Evolutionary conservation across 73 alveolate genomes (phyloP).

Genomic region (Blepharisma stoltei): DNA sequence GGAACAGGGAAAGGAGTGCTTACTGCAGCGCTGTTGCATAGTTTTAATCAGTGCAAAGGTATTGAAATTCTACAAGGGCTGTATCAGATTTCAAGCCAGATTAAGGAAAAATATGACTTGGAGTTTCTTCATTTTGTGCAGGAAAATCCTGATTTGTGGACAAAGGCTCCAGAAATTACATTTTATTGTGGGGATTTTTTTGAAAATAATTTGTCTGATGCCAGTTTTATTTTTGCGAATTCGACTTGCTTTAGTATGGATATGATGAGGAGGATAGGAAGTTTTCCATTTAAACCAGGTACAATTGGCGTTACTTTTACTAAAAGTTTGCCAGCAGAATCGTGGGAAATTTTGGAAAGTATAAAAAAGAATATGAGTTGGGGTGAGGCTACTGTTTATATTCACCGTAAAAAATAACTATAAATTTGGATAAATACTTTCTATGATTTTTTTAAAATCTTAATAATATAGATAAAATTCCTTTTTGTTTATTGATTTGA

Average conservation of each 20-base stretch:
- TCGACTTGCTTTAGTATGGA: slow-evolving; percentile 53
- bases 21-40: slow-evolving; percentile 69
- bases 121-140: background rate
- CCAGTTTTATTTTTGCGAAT: slow-evolving; percentile 47
- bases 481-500: too few species aligned
- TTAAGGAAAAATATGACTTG: background rate
- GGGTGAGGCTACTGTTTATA: slow-evolving; percentile 36
- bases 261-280: slow-evolving; percentile 38
- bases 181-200: slow-evolving; percentile 45
- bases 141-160: background rate
- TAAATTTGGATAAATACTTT: too few species aligned
- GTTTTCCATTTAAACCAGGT: background rate
- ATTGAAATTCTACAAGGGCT: slow-evolving; percentile 73
- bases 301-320: slow-evolving; percentile 22
- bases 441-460: too few species aligned
- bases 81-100: slow-evolving; percentile 31
- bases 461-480: too few species aligned
- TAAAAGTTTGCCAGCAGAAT: background rate
- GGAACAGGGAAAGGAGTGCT: slow-evolving; percentile 90
- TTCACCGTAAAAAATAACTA: background rate
- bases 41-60: slow-evolving; percentile 76
- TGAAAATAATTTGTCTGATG: slow-evolving; percentile 43
- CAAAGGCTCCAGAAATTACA: slow-evolving; percentile 30
- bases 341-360: slow-evolving; percentile 12
- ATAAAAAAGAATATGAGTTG: slow-evolving; percentile 22